Evolutionary conservation across 768 basidiomycete genomes (phyloP), one percentile per base, ranked within the genome.

Genomic region (Tulasnella sp.): DNA sequence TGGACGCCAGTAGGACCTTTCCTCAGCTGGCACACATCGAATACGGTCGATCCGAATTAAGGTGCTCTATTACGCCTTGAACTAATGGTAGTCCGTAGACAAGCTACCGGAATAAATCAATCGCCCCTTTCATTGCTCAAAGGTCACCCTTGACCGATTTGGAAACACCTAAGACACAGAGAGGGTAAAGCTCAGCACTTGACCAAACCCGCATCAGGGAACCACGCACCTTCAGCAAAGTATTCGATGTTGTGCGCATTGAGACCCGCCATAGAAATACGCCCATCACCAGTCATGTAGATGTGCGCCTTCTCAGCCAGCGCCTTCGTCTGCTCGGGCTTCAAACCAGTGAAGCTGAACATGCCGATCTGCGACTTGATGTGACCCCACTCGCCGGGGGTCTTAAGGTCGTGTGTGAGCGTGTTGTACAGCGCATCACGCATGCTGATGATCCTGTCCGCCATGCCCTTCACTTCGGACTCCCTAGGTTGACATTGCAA

Each of bases 321-420:
- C 4, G 77, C 79, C 67, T 86, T 85, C 64, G 88, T 88, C 65
- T 96, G 93, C 3, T 78, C 76, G 24, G 83, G 75, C 63, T 81
- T 84, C 67, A 95, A 73, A 21, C 93, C 93, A 48, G 91, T 95
- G 76, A 90, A 94, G 73, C 88, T 91, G 78, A 94, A 94, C 93
- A 97, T 95, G 71, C 95, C 95, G 63, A 93, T 94, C 70, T 97
- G 93, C 69, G 82, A 84, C 73, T 88, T 90, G 73, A 98, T 89
- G 72, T 97, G 95, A 8, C 80, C 78, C 96, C 96, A 98, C 61
- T 86, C 82, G 5, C 95, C 94, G 15, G 96, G 96, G 32, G 95
- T 98, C 71, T 86, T 82, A 63, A 87, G 74, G 64, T 84, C 83
- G 63, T 88, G 74, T 32, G 84, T 84, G 63, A 98, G 75, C 58